Percentiles rank a stretch among this genome's conserved stretches.
Conservation (phyloP, 1,139 yeast genomes). For the Citeromyces hawaiiensis region DNA sequence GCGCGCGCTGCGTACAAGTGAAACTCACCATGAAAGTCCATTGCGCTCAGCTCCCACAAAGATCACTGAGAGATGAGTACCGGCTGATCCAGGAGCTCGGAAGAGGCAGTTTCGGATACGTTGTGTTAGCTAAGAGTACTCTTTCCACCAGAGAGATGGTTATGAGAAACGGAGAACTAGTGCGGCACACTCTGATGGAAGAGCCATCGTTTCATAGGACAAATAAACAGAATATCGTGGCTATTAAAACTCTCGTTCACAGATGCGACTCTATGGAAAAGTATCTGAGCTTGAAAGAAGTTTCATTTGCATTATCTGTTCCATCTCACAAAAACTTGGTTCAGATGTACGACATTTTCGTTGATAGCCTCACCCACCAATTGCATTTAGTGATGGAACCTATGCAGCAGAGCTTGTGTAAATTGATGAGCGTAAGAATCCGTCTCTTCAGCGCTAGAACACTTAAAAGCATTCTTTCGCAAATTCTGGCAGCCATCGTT, state of each 20-base stretch:
- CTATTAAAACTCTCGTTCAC: slow-evolving; percentile 70
- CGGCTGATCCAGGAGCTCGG: slow-evolving; percentile 44
- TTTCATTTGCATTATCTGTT: slow-evolving; percentile 53
- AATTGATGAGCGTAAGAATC: slow-evolving; percentile 49
- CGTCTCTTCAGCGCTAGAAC: slow-evolving; percentile 42
- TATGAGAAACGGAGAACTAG: slow-evolving; percentile 1
- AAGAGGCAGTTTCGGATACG: slow-evolving; percentile 70
- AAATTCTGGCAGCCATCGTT: slow-evolving; percentile 58
- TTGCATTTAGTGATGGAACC: slow-evolving; percentile 83
- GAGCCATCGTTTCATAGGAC: slow-evolving; percentile 26
- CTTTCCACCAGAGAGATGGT: slow-evolving; percentile 10
- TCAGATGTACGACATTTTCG: slow-evolving; percentile 64
- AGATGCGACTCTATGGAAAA: slow-evolving; percentile 35
- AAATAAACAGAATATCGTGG: slow-evolving; percentile 24
- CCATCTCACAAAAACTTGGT: slow-evolving; percentile 65
- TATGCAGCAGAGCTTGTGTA: slow-evolving; percentile 70
- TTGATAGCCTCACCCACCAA: slow-evolving; percentile 43
- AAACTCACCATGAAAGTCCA: background rate
- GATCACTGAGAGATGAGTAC: slow-evolving; percentile 29
- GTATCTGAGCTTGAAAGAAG: slow-evolving; percentile 58
- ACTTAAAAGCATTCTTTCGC: slow-evolving; percentile 51
- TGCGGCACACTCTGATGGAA: slow-evolving; percentile 25
- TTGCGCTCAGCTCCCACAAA: slow-evolving; percentile 20
- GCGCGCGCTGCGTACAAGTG: background rate
- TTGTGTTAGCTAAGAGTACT: slow-evolving; percentile 41